These are phyloP conservation scores for Ophiostoma ulmi DNA, from an alignment of 2,329 filamentous ascomycete species.

Conservation along the genomic window DNA sequence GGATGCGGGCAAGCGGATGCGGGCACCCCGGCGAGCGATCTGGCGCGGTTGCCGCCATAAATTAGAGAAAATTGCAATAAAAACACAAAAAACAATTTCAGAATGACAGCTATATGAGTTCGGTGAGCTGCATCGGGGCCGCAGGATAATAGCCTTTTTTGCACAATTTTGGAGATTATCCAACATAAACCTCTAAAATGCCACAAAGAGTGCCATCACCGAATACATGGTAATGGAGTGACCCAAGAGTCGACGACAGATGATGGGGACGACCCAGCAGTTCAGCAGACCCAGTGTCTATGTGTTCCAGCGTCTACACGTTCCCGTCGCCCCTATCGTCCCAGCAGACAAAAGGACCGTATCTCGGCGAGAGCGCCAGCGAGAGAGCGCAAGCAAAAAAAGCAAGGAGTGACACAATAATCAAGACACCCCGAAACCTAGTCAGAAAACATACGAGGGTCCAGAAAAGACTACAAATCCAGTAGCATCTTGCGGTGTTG, in stretches of 20 bases:
- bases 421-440: background rate
- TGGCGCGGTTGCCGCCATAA: background rate
- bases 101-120: background rate
- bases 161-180: too few species aligned
- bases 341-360: background rate
- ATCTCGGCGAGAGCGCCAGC: background rate
- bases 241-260: background rate
- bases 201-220: background rate
- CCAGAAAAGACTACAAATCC: background rate
- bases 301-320: background rate
- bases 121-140: background rate
- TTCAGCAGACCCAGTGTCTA: background rate
- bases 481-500: constrained; percentile 1
- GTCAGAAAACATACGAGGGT: background rate
- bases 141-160: background rate
- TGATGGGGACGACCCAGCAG: background rate
- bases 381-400: background rate
- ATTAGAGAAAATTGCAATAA: too few species aligned
- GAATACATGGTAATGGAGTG: constrained; percentile 1
- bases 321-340: background rate
- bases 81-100: background rate
- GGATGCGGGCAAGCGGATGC: background rate
- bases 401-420: constrained; percentile 2
- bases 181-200: background rate
- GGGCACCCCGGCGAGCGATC: background rate